Evolutionary conservation across 306 rosid genomes (phyloP), one percentile per base, ranked within the genome.

Genomic region (Trifolium fragiferum): DNA sequence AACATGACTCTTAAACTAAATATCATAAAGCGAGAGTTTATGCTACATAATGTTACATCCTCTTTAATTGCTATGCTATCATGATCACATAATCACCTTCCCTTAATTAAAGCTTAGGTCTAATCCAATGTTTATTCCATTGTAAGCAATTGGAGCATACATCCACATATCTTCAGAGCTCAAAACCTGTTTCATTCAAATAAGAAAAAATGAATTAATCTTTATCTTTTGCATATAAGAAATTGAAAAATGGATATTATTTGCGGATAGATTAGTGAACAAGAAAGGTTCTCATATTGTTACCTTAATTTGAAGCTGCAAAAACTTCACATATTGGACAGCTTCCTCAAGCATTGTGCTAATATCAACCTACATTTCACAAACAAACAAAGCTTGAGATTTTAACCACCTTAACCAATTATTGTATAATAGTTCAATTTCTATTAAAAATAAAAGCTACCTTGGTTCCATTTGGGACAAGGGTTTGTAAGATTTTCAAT

Each of bases 281-380:
- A 40, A 30, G 30, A 61, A 57, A 19, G 66, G 54, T 61, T 72
- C 16, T 44, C 19, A 30, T 27, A 8, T 76, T 59, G 82, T 74
- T 70, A 94, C 98, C 97, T 90, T 90, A 59, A 91, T 90, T 85
- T 94, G 98, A 44, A 81, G 94, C 78, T 90, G 96, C 70, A 94
- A 78, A 69, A 94, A 90, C 74, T 90, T 90, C 62, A 94, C 98
- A 58, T 94, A 91, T 21, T 88, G 89, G 50, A 91, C 96, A 40
- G 95, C 97, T 88, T 94, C 98, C 78, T 94, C 98, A 53, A 92
- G 96, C 94, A 90, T 90, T 66, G 94, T 92, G 85, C 96, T 90
- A 47, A 89, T 86, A 83, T 92, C 96, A 54, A 92, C 94, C 93
- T 91, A 79, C 58, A 84, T 7, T 63, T 75, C 71, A 32, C 54